Conservation (phyloP, 257 asterid genomes). For the Coffea canephora region DNA sequence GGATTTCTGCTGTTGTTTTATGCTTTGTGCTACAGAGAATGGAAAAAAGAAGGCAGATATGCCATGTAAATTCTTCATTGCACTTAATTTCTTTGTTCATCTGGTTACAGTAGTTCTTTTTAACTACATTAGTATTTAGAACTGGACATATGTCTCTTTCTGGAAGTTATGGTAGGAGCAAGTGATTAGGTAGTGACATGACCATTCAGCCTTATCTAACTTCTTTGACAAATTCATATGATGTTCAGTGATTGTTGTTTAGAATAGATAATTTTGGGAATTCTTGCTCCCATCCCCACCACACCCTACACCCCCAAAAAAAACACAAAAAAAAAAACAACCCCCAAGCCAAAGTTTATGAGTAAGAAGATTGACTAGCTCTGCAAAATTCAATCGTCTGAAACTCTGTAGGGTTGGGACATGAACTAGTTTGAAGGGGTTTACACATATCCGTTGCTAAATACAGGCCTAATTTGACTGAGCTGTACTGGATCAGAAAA, state of each 20-base stretch:
- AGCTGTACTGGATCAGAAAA: too few species aligned
- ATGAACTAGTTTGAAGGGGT: not conserved
- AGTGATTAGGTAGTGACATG: not conserved
- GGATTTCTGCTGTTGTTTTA: not conserved
- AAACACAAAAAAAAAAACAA: too few species aligned
- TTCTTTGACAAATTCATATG: not conserved
- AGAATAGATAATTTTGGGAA: not conserved
- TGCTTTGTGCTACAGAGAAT: not conserved
- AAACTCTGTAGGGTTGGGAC: not conserved
- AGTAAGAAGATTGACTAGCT: not conserved
- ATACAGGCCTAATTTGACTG: not conserved
- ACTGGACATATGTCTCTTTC: not conserved
- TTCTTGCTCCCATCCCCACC: not conserved
- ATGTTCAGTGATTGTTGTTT: not conserved
- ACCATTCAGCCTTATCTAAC: not conserved
- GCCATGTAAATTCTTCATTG: not conserved
- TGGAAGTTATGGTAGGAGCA: conserved; percentile 4
- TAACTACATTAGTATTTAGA: not conserved
- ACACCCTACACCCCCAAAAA: too few species aligned
- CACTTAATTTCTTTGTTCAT: conserved; percentile 3
- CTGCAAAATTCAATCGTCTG: not conserved
- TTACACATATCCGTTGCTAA: not conserved
- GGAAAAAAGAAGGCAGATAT: not conserved
- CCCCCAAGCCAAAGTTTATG: too few species aligned
- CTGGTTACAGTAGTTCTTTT: not conserved